Evolutionary conservation across 495 filamentous ascomycete species (phyloP).

Genomic region (Trichoderma orchidacearum): DNA sequence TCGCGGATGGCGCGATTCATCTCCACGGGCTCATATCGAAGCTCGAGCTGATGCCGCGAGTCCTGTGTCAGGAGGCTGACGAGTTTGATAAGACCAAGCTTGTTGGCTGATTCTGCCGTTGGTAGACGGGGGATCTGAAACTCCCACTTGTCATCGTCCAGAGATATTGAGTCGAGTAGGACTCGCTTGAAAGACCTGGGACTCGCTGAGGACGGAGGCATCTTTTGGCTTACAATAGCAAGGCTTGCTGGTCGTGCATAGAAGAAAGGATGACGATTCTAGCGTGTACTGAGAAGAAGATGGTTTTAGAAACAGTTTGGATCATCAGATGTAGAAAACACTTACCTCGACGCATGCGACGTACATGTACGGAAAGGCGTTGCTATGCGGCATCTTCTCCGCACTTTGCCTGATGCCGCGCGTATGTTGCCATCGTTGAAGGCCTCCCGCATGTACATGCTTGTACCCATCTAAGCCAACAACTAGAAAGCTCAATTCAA

Average conservation of each 20-base stretch:
- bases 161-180: slow-evolving; percentile 13
- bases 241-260: no score
- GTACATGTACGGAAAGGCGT: no score
- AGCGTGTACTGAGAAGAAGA: no score
- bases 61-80: slow-evolving; percentile 16
- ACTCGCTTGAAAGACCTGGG: slow-evolving; percentile 10
- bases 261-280: no score
- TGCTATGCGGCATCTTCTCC: neutral
- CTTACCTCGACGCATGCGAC: no score
- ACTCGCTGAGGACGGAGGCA: slow-evolving; percentile 2
- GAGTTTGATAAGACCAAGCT: slow-evolving; percentile 17
- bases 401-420: neutral
- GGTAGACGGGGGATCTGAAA: slow-evolving; percentile 17
- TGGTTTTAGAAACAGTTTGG: no score
- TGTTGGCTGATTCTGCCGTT: slow-evolving; percentile 8
- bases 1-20: slow-evolving; percentile 20
- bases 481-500: no score
- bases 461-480: no score
- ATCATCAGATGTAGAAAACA: no score
- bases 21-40: slow-evolving; percentile 14
- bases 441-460: neutral
- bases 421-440: neutral
- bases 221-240: no score
- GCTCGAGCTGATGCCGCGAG: slow-evolving; percentile 12
- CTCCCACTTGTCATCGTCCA: slow-evolving; percentile 17